Evolutionary conservation across 331 rosid genomes (phyloP), one percentile per base, ranked within the genome.

Genomic region (Spiraea crenata): DNA sequence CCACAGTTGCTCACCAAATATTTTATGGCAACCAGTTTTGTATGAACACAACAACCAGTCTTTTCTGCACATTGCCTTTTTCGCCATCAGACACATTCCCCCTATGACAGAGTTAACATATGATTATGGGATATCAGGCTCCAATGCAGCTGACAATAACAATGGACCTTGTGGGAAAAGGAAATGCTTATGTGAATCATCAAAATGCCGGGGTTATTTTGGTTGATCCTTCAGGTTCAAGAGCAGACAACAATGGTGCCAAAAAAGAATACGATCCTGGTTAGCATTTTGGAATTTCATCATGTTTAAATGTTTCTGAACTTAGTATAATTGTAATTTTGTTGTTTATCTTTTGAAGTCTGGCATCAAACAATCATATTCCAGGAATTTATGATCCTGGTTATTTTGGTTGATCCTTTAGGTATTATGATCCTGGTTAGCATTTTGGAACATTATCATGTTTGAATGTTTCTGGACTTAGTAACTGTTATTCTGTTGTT

Each of bases 1-100:
- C 31, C 92, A 89, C 79, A 79, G 92, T 51, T 89, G 95, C 83
- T 82, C 85, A 51, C 88, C 95, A 46, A 89, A 84, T 82, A 82
- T 84, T 20, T 82, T 89, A 67, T 89, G 92, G 92, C 92, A 84
- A 73, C 95, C 95, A 10, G 75, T 86, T 46, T 12, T 79, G 37
- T 79, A 82, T 65, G 88, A 84, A 38, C 83, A 84, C 69, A 86
- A 78, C 35, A 79, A 81, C 48, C 82, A 81, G 71, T 72, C 80
- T 50, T 70, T 74, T 70, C 79, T 89, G 50, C 95, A 86, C 79
- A 75, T 89, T 73, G 91, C 83, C 10, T 84, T 86, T 75, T 86
- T 78, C 60, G 82, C 92, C 44, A 76, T 82, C 52, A 75, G 82
- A 81, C 95, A 89, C 71, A 57, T 89, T 66, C 81, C 92, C 20